Conservation (phyloP, 352 stramenopile genomes). For the Pythium dissimile region DNA sequence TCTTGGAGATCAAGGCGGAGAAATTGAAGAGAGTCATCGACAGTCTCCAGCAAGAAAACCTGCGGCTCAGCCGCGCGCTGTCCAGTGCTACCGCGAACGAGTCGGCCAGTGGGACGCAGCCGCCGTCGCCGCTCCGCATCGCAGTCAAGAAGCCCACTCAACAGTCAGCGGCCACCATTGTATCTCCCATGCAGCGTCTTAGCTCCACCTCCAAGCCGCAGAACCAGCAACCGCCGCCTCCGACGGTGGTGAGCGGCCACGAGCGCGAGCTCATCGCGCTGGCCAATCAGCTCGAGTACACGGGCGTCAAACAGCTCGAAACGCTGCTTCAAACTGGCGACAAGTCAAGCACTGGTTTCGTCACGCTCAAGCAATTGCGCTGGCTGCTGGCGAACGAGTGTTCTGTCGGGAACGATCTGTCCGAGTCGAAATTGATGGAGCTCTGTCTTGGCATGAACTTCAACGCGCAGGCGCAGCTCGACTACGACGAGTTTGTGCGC, state of each 20-base stretch:
- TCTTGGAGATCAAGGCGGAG: conserved; percentile 42
- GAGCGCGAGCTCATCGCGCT: conserved; percentile 50
- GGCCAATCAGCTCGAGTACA: conserved; percentile 43
- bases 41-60: conserved; percentile 38
- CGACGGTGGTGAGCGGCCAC: conserved; percentile 27
- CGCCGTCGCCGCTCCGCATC: conserved; percentile 17
- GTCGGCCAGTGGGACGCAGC: background rate
- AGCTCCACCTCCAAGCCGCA: background rate
- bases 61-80: conserved; percentile 39
- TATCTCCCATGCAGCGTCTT: background rate
- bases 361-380: conserved; percentile 48
- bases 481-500: conserved; percentile 46
- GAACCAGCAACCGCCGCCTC: background rate
- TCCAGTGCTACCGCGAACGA: background rate
- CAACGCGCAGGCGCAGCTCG: conserved; percentile 42
- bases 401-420: conserved; percentile 28
- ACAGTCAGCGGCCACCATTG: background rate
- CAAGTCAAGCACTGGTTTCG: conserved; percentile 28
- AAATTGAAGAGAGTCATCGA: conserved; percentile 40
- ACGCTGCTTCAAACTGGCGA: conserved; percentile 29
- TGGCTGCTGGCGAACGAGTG: conserved; percentile 36
- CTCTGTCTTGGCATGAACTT: conserved; percentile 65
- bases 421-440: conserved; percentile 41
- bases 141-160: conserved; percentile 3
- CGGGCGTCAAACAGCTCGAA: conserved; percentile 45